Evolutionary conservation across 2,329 filamentous ascomycete genomes (phyloP).

Genomic region (Pleurostoma richardsiae): DNA sequence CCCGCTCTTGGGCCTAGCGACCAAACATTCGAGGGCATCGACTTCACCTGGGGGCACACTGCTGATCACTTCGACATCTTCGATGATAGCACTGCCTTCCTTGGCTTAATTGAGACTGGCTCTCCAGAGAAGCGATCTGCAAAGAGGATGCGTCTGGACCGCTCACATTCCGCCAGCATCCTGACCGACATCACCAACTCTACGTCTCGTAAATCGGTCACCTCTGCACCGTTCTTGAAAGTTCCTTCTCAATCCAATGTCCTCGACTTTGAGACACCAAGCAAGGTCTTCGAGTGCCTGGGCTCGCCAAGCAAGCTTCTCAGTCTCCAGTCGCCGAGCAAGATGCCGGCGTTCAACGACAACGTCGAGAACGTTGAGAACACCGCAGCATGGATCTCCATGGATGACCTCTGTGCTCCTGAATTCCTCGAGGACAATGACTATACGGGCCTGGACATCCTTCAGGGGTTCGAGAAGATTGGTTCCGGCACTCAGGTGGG

Average conservation of each 20-base stretch:
- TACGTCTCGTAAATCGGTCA: conserved; percentile 43
- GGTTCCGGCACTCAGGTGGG: conserved; percentile 31
- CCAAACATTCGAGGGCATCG: conserved; percentile 39
- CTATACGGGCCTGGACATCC: conserved; percentile 60
- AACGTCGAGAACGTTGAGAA: conserved; percentile 31
- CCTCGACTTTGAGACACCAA: conserved; percentile 47
- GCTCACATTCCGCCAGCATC: conserved; percentile 57
- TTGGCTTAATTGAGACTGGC: conserved; percentile 46
- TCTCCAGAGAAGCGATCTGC: conserved; percentile 64
- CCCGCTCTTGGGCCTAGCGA: conserved; percentile 48
- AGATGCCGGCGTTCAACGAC: conserved; percentile 23
- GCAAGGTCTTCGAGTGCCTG: conserved; percentile 50
- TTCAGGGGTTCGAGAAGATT: conserved; percentile 73
- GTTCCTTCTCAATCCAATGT: conserved; percentile 33
- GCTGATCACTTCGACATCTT: conserved; percentile 61
- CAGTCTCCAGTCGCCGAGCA: conserved; percentile 29
- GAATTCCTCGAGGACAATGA: conserved; percentile 59
- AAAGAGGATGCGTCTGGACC: conserved; percentile 56
- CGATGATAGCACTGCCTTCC: conserved; percentile 33
- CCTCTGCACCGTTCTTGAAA: conserved; percentile 46
- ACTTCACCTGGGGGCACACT: conserved; percentile 41
- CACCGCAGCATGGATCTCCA: conserved; percentile 35
- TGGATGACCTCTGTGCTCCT: conserved; percentile 47
- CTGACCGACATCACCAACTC: conserved; percentile 56
- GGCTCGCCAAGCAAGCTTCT: conserved; percentile 51